These are phyloP conservation scores for Scytalidium sp. DNA, from an alignment of 2,329 filamentous ascomycete species.

Conservation along the genomic window DNA sequence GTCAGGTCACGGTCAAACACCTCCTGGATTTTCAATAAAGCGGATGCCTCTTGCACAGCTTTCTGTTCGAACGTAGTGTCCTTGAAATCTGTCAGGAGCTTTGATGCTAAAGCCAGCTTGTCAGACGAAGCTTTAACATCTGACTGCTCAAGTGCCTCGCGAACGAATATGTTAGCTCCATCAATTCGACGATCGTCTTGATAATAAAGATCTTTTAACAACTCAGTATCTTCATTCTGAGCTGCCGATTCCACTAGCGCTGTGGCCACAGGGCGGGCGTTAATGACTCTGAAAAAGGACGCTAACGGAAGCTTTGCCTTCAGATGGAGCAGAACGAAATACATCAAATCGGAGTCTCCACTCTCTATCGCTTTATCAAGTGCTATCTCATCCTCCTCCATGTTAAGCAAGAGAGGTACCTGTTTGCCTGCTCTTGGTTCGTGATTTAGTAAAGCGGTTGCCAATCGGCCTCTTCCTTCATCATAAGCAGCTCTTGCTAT, in stretches of 20 bases:
- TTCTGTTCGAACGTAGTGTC: slow-evolving; percentile 73
- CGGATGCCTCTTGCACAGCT: slow-evolving; percentile 74
- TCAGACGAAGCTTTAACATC: slow-evolving; percentile 70
- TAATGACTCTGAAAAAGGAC: slow-evolving; percentile 90
- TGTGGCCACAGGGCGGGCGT: slow-evolving; percentile 77
- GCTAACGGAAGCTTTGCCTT: slow-evolving; percentile 89
- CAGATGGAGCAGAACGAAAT: slow-evolving; percentile 81
- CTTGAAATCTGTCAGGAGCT: slow-evolving; percentile 79
- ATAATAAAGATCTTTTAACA: slow-evolving; percentile 96
- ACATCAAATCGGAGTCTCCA: slow-evolving; percentile 90
- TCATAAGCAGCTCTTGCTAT: slow-evolving; percentile 93
- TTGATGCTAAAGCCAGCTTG: slow-evolving; percentile 83
- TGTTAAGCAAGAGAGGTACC: slow-evolving; percentile 85
- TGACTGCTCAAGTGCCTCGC: slow-evolving; percentile 74
- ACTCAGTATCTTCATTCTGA: slow-evolving; percentile 67
- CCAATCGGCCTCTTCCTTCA: slow-evolving; percentile 84
- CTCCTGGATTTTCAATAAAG: slow-evolving; percentile 82
- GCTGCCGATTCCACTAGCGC: slow-evolving; percentile 87
- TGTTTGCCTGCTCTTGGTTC: slow-evolving; percentile 95
- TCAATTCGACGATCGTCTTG: slow-evolving; percentile 91
- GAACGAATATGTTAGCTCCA: slow-evolving; percentile 81
- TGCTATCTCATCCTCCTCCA: slow-evolving; percentile 94
- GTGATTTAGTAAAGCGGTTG: slow-evolving; percentile 87
- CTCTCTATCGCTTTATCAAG: slow-evolving; percentile 96
- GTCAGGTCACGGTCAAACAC: slow-evolving; percentile 80